phyloP scores from a whole-genome alignment of 352 stramenopile genomes.

The Thraustochytrium sp. region DNA sequence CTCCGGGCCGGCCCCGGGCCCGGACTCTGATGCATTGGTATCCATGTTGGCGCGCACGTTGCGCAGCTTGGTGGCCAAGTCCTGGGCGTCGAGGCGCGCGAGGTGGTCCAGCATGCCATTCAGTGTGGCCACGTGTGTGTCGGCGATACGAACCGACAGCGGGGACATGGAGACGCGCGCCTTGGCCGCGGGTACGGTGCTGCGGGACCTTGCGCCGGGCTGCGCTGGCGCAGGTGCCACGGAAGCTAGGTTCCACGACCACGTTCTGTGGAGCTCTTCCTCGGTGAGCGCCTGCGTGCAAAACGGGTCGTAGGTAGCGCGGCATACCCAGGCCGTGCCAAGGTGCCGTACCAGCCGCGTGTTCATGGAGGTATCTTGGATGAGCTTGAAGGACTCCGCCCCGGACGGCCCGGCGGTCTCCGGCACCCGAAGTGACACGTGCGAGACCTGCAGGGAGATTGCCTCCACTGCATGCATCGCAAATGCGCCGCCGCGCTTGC shows the following conservation, averaged over 20 bases:
- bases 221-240: no score
- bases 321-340: neutral
- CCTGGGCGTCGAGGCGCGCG: neutral
- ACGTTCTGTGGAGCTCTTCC: neutral
- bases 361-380: neutral
- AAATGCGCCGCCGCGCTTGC: neutral
- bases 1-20: no score
- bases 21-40: neutral
- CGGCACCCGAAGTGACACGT: neutral
- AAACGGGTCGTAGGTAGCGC: neutral
- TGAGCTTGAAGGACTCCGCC: neutral
- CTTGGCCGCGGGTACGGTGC: no score
- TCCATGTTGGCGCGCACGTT: neutral
- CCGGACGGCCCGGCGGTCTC: neutral
- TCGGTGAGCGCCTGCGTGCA: neutral
- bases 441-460: neutral
- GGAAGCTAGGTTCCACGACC: neutral
- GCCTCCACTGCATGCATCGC: slow-evolving; percentile 17
- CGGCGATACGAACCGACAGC: neutral
- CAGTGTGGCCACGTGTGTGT: neutral
- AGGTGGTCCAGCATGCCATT: slow-evolving; percentile 20
- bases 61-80: neutral
- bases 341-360: neutral
- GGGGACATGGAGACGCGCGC: neutral
- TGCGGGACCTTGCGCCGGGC: no score